Conservation (phyloP, 306 rosid genomes). For the Fagus sylvatica region DNA sequence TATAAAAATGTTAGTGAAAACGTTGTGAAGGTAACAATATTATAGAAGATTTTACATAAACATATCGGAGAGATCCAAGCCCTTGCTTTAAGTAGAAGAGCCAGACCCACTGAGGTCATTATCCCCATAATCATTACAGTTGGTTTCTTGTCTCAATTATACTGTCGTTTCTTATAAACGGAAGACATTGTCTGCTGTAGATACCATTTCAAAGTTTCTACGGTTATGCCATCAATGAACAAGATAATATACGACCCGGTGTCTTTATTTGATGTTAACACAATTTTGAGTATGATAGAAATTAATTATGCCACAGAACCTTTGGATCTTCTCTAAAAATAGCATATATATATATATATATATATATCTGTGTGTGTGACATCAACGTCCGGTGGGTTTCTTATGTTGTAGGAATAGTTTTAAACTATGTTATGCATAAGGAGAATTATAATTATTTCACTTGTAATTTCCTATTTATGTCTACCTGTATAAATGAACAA, state of each 20-base stretch:
- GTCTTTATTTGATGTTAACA: background rate
- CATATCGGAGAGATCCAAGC: too few relatives aligned
- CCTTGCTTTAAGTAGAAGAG: too few relatives aligned
- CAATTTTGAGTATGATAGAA: background rate
- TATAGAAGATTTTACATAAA: too few relatives aligned
- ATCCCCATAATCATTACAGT: background rate
- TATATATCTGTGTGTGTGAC: background rate
- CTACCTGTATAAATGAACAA: too few relatives aligned
- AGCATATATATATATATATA: background rate
- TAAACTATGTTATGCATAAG: too few relatives aligned
- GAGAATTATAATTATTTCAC: too few relatives aligned
- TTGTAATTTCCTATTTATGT: too few relatives aligned
- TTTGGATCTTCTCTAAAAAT: background rate
- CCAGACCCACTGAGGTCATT: background rate
- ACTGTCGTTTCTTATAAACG: background rate
- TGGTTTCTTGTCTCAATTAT: background rate
- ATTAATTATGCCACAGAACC: background rate
- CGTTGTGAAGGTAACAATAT: too few relatives aligned
- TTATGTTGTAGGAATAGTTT: background rate
- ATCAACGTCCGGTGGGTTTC: background rate
- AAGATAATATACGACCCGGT: background rate
- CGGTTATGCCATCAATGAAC: too few relatives aligned
- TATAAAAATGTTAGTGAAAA: too few relatives aligned
- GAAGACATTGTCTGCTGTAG: background rate
- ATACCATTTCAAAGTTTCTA: background rate